Evolutionary conservation across 2,329 filamentous ascomycete genomes (phyloP), one percentile per base, ranked within the genome.

Genomic region (Exserohilum rostratum): DNA sequence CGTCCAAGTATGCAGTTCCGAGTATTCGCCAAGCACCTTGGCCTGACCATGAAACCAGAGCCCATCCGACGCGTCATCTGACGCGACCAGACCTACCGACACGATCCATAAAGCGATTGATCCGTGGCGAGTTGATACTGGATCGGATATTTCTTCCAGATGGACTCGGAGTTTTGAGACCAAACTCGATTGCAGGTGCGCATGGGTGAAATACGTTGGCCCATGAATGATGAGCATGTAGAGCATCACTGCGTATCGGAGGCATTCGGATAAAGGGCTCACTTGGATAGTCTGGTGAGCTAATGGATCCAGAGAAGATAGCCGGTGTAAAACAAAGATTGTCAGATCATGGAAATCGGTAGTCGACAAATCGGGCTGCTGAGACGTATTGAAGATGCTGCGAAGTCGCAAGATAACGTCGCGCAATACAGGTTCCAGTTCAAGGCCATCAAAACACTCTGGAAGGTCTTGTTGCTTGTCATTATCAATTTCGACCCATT

Each of bases 171-270:
- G 60, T 33, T 60, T 50, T 13, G 46, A 22, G 10, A 54, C 50
- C 1, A 58, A 40, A 7, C 42, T 54, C 13, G 62, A 61, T 33
- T 66, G 62, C 6, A 69, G 50, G 6, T 48, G 42, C 7, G 70
- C 74, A 55, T 85, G 83, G 1, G 82, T 80, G 56, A 82, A 85
- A 60, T 85, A 85, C 7, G 82, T 83, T 25, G 82, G 78, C 0
- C 83, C 83, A 10, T 85, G 83, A 0, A 82, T 71, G 35, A 77
- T 76, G 15, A 85, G 76, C 78, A 85, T 81, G 69, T 83, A 84
- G 0, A 84, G 74, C 0, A 79, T 66, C 1, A 78, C 70, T 3
- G 76, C 76, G 48, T 78, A 79, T 7, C 82, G 80, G n/a, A 85
- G 74, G 2, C 52, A 59, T 11, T 56, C 55, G 7, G 64, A 62